Evolutionary conservation across 371 early-diverging fungal genomes (phyloP).

Genomic region (Synchytrium microbalum): DNA sequence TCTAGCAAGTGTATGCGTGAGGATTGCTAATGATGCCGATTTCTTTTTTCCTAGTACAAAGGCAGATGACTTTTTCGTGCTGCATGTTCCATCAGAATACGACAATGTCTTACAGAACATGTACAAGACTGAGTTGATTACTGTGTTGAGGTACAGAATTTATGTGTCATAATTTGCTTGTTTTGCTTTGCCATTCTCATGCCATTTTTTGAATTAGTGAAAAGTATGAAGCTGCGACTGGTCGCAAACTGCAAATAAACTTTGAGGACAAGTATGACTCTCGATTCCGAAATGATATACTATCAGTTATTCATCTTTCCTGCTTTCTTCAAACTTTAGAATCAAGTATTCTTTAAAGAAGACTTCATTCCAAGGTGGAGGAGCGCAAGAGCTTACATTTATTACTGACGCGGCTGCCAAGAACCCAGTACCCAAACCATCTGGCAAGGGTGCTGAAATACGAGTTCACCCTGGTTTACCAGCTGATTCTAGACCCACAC

Average conservation of each 20-base stretch:
- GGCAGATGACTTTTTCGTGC: conserved; percentile 76
- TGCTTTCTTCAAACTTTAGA: conserved; percentile 13
- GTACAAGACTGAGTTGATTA: conserved; percentile 82
- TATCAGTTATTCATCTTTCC: neutral
- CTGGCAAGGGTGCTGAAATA: conserved; percentile 36
- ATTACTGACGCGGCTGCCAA: conserved; percentile 26
- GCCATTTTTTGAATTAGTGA: conserved; percentile 23
- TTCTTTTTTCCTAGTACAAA: conserved; percentile 38
- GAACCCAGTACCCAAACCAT: conserved; percentile 25
- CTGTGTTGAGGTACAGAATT: conserved; percentile 37
- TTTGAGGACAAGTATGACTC: conserved; percentile 39
- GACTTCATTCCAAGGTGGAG: conserved; percentile 43
- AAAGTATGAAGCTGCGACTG: conserved; percentile 23
- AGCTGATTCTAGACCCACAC: conserved; percentile 29
- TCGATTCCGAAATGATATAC: conserved; percentile 1
- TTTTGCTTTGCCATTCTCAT: neutral
- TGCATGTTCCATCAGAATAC: conserved; percentile 55
- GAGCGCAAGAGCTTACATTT: conserved; percentile 31
- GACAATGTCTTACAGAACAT: conserved; percentile 54
- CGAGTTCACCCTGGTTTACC: conserved; percentile 39
- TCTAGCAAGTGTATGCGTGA: too few relatives aligned
- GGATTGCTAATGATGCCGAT: conserved; percentile 23
- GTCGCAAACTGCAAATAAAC: conserved; percentile 21
- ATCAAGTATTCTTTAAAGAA: conserved; percentile 49
- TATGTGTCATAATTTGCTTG: neutral